Evolutionary conservation across 2,329 filamentous ascomycete genomes (phyloP).

Genomic region (Aspergillus pseudoterreus): DNA sequence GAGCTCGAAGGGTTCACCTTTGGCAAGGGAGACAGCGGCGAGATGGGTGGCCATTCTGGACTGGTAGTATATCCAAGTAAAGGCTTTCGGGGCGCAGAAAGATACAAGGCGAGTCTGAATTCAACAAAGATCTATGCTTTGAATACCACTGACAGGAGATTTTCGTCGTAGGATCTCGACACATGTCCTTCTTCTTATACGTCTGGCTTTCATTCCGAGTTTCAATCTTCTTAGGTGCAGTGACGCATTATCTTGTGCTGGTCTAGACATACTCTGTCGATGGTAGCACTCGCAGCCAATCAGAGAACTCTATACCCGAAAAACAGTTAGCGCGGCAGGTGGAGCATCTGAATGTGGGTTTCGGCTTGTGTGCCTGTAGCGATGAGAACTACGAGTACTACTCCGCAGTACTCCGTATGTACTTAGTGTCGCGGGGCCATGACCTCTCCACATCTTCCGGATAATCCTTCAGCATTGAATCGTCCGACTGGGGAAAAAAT

Average conservation of each 20-base stretch:
- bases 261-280: too few relatives aligned
- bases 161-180: too few relatives aligned
- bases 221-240: too few relatives aligned
- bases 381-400: neutral
- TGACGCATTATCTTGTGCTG: too few relatives aligned
- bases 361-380: neutral
- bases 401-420: neutral
- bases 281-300: slow-evolving; percentile 16
- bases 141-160: too few relatives aligned
- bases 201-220: neutral
- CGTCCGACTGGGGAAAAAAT: neutral
- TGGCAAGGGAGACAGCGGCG: slow-evolving; percentile 36
- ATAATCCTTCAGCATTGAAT: neutral
- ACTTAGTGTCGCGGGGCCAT: too few relatives aligned
- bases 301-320: slow-evolving; percentile 17
- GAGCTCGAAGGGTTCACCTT: slow-evolving; percentile 37
- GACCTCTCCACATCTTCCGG: neutral
- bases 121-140: too few relatives aligned
- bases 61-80: neutral
- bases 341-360: slow-evolving; percentile 11
- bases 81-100: neutral
- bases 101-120: neutral
- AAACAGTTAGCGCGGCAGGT: slow-evolving; percentile 13
- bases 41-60: slow-evolving; percentile 36
- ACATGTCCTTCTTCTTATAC: neutral